These are phyloP conservation scores for Karstenula rhodostoma DNA, from an alignment of 2,329 filamentous ascomycete species.

Conservation along the genomic window DNA sequence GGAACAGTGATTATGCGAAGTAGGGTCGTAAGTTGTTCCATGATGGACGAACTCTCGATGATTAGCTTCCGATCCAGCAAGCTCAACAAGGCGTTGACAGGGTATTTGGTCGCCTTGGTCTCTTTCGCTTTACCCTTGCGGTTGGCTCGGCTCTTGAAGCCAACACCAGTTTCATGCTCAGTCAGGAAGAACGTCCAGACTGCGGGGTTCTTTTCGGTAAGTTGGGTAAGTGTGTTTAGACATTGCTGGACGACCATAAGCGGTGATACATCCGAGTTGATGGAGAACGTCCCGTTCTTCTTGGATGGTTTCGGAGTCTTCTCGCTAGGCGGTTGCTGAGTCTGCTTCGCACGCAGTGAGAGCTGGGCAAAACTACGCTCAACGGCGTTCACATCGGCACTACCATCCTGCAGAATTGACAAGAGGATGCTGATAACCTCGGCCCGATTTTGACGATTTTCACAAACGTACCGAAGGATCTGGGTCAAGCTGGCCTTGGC, in stretches of 20 bases:
- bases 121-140: slow-evolving; percentile 92
- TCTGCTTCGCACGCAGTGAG: slow-evolving; percentile 87
- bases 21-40: slow-evolving; percentile 89
- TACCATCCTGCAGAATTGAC: slow-evolving; percentile 94
- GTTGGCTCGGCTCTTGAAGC: slow-evolving; percentile 77
- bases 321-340: slow-evolving; percentile 63
- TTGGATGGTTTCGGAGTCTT: slow-evolving; percentile 88
- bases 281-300: slow-evolving; percentile 68
- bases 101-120: slow-evolving; percentile 82
- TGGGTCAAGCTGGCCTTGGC: slow-evolving; percentile 84
- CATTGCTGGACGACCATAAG: slow-evolving; percentile 97
- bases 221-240: slow-evolving; percentile 81
- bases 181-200: slow-evolving; percentile 92
- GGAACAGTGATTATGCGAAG: slow-evolving; percentile 89
- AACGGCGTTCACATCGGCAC: slow-evolving; percentile 88
- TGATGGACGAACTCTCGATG: slow-evolving; percentile 95
- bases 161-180: slow-evolving; percentile 83
- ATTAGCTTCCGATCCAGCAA: slow-evolving; percentile 93
- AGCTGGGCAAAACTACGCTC: slow-evolving; percentile 95
- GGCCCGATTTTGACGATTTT: slow-evolving; percentile 94
- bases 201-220: slow-evolving; percentile 85
- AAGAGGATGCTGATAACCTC: slow-evolving; percentile 93
- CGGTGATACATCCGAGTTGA: slow-evolving; percentile 88
- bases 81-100: slow-evolving; percentile 87
- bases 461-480: slow-evolving; percentile 89